Base-by-base conservation (phyloP, 2,329 filamentous ascomycete genomes). In the Calycina herbarum region DNA sequence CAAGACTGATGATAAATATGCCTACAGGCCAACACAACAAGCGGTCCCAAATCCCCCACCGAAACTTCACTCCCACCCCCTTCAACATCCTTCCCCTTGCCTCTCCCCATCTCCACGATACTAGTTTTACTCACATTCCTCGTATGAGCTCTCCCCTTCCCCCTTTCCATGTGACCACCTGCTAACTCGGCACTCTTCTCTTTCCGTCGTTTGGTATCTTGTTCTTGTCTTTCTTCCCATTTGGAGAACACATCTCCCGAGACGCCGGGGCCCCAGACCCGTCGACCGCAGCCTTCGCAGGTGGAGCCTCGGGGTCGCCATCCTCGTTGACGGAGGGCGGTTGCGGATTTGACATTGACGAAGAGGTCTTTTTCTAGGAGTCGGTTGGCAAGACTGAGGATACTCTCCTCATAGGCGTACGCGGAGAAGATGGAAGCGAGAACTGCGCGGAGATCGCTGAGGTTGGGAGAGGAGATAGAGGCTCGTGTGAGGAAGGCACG, bases 351-450 rank as follows among this genome's bases (percentile, higher is more conserved):
- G 42, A 99, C 92, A 69, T 92, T 90, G 51, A 90, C 86, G 73
- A 98, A 99, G 5, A 97, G 83, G 73, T 95, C 95, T 71, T 93
- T 89, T 68, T 96, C 94, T 0, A 99, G 83, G 64, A 99, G 87
- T 3, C 90, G 85, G 76, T 94, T 96, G 0, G 95, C 93, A 2
- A 99, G 85, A 1, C 86, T 84, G 24, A 99, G 84, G 17, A 99
- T 91, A 0, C 91, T 94, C 76, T 94, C 92, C 77, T 99, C 95
- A 76, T 98, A 97, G 0, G 93, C 90, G 76, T 99, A 99, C 0
- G 95, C 94, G 0, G 94, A 89, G 79, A 99, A 98, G 64, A 99
- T 94, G 13, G 94, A 95, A 0, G 87, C 83, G 1, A 99, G 85
- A 0, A 98, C 94, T 6, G 86, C 86, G 57, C 95, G 90, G 2